phyloP scores from a whole-genome alignment of 2,329 filamentous ascomycete species.

The Penicillium sp. region DNA sequence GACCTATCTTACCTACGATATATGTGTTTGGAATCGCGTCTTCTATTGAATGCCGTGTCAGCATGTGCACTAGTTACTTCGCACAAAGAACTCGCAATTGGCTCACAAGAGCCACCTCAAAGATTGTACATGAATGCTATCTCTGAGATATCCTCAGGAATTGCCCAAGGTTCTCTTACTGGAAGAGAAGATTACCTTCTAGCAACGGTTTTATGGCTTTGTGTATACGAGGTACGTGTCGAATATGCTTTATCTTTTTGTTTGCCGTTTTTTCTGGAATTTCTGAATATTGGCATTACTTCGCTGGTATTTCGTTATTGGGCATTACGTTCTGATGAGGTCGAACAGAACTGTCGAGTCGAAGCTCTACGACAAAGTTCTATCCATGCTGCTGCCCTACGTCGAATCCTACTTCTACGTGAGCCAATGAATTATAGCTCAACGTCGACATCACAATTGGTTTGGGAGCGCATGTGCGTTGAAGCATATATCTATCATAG shows the following conservation, averaged over 20 bases:
- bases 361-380: conserved; percentile 1
- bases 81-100: background rate
- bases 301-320: no score
- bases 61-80: conserved; percentile 4
- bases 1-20: conserved; percentile 12
- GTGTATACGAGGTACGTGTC: conserved; percentile 8
- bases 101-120: background rate
- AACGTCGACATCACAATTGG: conserved; percentile 1
- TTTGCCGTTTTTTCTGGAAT: background rate
- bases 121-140: conserved; percentile 10
- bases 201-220: conserved; percentile 10
- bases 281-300: background rate
- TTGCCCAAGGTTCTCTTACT: background rate
- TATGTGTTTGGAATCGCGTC: conserved; percentile 9
- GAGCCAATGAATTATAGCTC: conserved; percentile 5
- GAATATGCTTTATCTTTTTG: background rate
- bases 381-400: conserved; percentile 8
- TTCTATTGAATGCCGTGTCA: conserved; percentile 10
- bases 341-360: background rate
- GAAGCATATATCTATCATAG: conserved; percentile 13
- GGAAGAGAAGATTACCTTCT: conserved; percentile 10
- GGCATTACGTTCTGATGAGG: background rate
- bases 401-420: conserved; percentile 7
- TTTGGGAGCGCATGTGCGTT: conserved; percentile 14
- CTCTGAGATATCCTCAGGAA: conserved; percentile 7